Percentiles rank a stretch among this genome's conserved stretches.
These are phyloP conservation scores for Klebsormidium nitens DNA, from an alignment of 139 green algal species.

Conservation along the genomic window DNA sequence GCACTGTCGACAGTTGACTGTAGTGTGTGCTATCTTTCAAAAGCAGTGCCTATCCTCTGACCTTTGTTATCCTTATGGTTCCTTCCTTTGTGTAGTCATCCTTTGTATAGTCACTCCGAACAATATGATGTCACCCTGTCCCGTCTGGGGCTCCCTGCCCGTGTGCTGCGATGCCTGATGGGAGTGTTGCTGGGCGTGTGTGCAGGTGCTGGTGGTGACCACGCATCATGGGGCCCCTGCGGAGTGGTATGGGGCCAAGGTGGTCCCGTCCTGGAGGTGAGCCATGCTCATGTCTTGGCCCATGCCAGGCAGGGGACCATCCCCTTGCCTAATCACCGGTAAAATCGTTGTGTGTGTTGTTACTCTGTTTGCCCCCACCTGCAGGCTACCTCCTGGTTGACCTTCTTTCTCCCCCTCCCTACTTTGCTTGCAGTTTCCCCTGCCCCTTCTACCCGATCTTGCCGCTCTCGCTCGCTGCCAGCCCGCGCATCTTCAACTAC, in stretches of 20 bases:
- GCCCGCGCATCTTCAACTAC: slow-evolving; percentile 20
- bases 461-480: slow-evolving; percentile 66
- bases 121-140: too few species aligned
- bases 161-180: neutral
- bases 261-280: slow-evolving; percentile 44
- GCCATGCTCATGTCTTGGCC: neutral
- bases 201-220: slow-evolving; percentile 67
- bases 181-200: neutral
- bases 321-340: slow-evolving; percentile 17
- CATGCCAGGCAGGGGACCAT: too few species aligned
- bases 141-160: too few species aligned
- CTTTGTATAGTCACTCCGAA: too few species aligned
- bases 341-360: neutral
- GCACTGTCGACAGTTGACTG: too few species aligned
- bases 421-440: slow-evolving; percentile 27
- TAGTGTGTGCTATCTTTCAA: too few species aligned
- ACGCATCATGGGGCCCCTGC: slow-evolving; percentile 47
- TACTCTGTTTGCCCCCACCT: neutral
- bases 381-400: neutral
- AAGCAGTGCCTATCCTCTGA: too few species aligned
- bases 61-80: too few species aligned
- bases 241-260: slow-evolving; percentile 74
- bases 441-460: slow-evolving; percentile 71
- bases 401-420: neutral
- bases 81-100: too few species aligned